These are phyloP conservation scores for Exsudoporus frostii DNA, from an alignment of 768 basidiomycete genomes.

Conservation along the genomic window DNA sequence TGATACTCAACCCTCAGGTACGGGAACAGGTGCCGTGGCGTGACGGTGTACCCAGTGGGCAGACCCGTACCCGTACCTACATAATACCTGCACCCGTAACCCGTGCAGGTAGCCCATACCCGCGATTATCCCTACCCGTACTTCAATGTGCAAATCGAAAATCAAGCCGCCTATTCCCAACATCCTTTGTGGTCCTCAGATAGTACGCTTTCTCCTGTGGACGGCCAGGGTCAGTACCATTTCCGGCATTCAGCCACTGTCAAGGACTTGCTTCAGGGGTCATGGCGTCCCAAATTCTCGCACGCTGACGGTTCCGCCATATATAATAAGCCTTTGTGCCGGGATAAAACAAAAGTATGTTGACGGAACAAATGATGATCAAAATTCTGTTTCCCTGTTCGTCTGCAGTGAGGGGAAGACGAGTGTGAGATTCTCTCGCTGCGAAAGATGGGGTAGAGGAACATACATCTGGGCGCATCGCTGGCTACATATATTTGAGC, in stretches of 20 bases:
- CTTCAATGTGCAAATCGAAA: slow-evolving; percentile 60
- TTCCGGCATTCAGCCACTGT: neutral
- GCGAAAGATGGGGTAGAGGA: too few species aligned
- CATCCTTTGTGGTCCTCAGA: slow-evolving; percentile 37
- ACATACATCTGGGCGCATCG: slow-evolving; percentile 55
- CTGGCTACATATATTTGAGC: slow-evolving; percentile 56
- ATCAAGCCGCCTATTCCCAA: slow-evolving; percentile 57
- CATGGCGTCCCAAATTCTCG: slow-evolving; percentile 57
- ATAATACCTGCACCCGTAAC: too few species aligned
- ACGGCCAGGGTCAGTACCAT: neutral
- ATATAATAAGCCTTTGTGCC: slow-evolving; percentile 52
- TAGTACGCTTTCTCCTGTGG: slow-evolving; percentile 56
- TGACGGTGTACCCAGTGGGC: too few species aligned
- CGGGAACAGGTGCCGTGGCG: too few species aligned
- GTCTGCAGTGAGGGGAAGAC: slow-evolving; percentile 32
- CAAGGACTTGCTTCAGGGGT: slow-evolving; percentile 39
- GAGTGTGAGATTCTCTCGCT: neutral
- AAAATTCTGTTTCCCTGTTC: slow-evolving; percentile 55
- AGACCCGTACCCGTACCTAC: too few species aligned
- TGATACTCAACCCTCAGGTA: too few species aligned
- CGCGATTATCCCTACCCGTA: too few species aligned
- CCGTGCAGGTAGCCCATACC: too few species aligned
- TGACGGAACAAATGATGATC: slow-evolving; percentile 50
- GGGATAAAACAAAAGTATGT: slow-evolving; percentile 51
- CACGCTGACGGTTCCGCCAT: slow-evolving; percentile 55